Conservation (phyloP, 1,284 basidiomycete species). For the Ganoderma meredithae region DNA sequence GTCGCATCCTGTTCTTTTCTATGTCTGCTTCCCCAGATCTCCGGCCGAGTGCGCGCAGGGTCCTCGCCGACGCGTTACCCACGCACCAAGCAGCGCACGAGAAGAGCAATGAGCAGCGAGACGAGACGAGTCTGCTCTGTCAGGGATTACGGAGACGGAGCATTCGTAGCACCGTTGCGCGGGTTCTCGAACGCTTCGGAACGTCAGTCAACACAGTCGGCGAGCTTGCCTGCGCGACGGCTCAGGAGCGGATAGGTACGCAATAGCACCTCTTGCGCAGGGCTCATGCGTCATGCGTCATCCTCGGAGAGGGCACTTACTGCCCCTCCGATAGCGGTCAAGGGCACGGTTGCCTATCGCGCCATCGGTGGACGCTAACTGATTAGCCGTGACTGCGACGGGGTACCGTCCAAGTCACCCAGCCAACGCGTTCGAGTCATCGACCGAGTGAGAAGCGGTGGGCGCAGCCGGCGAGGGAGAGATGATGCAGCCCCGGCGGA, state of each 20-base stretch:
- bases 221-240: not conserved
- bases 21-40: not conserved
- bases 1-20: not conserved
- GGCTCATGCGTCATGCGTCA: not conserved
- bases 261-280: not conserved
- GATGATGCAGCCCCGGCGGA: not conserved
- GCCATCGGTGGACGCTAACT: not conserved
- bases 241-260: not conserved
- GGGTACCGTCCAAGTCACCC: slow-evolving; percentile 1
- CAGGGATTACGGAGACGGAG: not conserved
- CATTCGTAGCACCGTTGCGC: not conserved
- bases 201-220: not conserved
- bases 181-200: not conserved
- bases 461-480: not conserved
- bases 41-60: slow-evolving; percentile 1
- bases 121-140: not conserved
- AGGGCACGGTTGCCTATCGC: slow-evolving; percentile 12
- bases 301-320: not conserved
- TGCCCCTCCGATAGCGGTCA: slow-evolving; percentile 20
- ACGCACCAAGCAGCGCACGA: not conserved
- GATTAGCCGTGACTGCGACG: not conserved
- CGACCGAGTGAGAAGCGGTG: not conserved
- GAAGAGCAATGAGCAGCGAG: not conserved
- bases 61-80: slow-evolving; percentile 5
- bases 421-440: not conserved